A percentile compares a stretch with the other conserved stretches of the same genome.
Conservation (phyloP, 768 basidiomycete genomes). For the Auricularia heimuer region DNA sequence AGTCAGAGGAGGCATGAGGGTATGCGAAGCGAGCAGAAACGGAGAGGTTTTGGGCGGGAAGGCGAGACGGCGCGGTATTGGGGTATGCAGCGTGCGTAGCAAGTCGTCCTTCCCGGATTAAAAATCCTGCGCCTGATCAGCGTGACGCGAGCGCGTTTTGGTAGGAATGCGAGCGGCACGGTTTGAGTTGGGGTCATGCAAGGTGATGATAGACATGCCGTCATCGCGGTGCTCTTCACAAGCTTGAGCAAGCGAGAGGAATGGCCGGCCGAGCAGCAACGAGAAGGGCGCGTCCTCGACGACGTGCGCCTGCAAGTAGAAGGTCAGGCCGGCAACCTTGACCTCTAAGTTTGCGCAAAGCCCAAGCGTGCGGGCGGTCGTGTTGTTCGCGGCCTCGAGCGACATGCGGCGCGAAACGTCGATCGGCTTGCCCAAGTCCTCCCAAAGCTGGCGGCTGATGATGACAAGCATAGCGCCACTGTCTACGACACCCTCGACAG, state of each 20-base stretch:
- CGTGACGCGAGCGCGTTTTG: not conserved
- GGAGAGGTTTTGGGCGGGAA: not conserved
- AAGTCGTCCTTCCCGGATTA: not conserved
- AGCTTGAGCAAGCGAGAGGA: not conserved
- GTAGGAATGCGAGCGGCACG: not conserved
- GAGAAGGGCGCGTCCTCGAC: conserved; percentile 8
- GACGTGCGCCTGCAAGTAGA: conserved; percentile 9
- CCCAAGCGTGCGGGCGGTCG: not conserved
- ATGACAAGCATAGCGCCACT: not conserved
- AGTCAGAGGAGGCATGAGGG: not conserved
- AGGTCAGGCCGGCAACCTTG: not conserved
- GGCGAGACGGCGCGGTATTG: not conserved
- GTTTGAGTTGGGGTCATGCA: not conserved
- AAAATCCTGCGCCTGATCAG: not conserved
- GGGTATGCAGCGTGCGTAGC: not conserved
- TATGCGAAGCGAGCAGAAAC: not conserved
- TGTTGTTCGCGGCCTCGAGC: not conserved
- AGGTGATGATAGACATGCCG: not conserved
- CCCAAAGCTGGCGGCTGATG: not conserved
- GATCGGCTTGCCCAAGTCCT: not conserved
- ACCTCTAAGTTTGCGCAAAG: conserved; percentile 3
- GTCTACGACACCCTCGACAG: not conserved
- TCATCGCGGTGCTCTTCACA: not conserved
- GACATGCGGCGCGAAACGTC: not conserved
- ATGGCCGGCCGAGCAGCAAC: conserved; percentile 9